Percentiles rank a stretch among this genome's conserved stretches.
These are phyloP conservation scores for Spathaspora hagerdaliae DNA, from an alignment of 805 yeast species.

Conservation along the genomic window DNA sequence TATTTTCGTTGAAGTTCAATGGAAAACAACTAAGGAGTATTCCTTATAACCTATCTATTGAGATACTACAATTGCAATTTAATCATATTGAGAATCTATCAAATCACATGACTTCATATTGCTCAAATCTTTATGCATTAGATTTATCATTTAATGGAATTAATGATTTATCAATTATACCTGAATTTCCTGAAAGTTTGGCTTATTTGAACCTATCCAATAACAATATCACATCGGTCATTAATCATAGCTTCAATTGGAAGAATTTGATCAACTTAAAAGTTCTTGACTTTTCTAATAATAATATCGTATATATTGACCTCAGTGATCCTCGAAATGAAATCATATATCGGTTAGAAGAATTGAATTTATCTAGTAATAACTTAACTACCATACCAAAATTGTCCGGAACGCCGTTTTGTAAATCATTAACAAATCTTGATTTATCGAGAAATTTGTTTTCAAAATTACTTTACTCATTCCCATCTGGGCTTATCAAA, in stretches of 20 bases:
- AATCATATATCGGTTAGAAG: background rate
- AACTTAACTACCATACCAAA: conserved; percentile 10
- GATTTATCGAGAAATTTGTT: conserved; percentile 23
- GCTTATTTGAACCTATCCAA: conserved; percentile 22
- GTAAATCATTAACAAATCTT: conserved; percentile 11
- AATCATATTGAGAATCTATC: background rate
- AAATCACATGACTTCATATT: conserved; percentile 8
- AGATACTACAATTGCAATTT: conserved; percentile 14
- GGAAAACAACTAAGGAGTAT: background rate
- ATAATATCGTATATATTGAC: conserved; percentile 12
- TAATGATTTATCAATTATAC: conserved; percentile 13
- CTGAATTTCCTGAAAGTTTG: conserved; percentile 18
- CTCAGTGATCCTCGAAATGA: background rate
- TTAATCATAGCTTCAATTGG: conserved; percentile 12
- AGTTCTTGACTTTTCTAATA: conserved; percentile 19
- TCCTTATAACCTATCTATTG: conserved; percentile 1
- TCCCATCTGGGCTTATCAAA: conserved; percentile 10
- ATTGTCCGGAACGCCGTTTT: conserved; percentile 3
- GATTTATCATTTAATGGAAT: conserved; percentile 27
- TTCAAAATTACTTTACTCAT: conserved; percentile 7
- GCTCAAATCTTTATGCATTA: conserved; percentile 11
- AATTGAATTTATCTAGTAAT: conserved; percentile 23
- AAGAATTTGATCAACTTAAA: conserved; percentile 10
- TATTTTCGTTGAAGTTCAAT: background rate
- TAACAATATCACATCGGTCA: conserved; percentile 17